These are phyloP conservation scores for Aspergillus fischeri DNA, from an alignment of 2,329 filamentous ascomycete genomes.

Conservation along the genomic window DNA sequence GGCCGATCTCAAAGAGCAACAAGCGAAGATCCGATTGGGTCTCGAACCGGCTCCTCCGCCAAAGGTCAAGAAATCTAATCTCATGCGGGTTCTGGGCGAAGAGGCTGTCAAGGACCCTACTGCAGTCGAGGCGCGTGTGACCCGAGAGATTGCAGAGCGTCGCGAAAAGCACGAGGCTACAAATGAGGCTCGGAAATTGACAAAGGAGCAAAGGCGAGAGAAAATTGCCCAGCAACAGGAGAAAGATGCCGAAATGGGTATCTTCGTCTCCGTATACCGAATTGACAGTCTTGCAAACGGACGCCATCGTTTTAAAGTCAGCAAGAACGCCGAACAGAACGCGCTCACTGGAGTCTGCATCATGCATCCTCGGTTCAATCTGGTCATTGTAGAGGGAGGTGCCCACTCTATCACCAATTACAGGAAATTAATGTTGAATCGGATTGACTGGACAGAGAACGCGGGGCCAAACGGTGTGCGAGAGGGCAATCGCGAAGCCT, in stretches of 20 bases:
- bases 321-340: constrained; percentile 85
- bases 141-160: constrained; percentile 85
- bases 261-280: constrained; percentile 83
- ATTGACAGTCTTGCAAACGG: constrained; percentile 87
- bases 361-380: constrained; percentile 81
- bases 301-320: constrained; percentile 88
- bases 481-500: constrained; percentile 57
- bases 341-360: constrained; percentile 85
- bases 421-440: constrained; percentile 88
- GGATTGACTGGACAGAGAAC: constrained; percentile 94
- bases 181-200: constrained; percentile 83
- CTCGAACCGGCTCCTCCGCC: constrained; percentile 85
- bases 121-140: constrained; percentile 90
- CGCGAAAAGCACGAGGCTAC: constrained; percentile 69
- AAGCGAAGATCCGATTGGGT: constrained; percentile 90
- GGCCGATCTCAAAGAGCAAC: constrained; percentile 90
- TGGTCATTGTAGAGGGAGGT: constrained; percentile 90
- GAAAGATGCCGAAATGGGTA: constrained; percentile 80
- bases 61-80: constrained; percentile 94
- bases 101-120: constrained; percentile 94
- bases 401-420: constrained; percentile 77
- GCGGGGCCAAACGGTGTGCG: constrained; percentile 58
- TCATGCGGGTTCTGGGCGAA: constrained; percentile 95
- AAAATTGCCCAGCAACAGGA: constrained; percentile 81
- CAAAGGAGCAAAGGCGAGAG: constrained; percentile 78